Evolutionary conservation across 352 stramenopile species (phyloP), one percentile per base, ranked within the genome.

Genomic region (Peronosclerospora sorghi): DNA sequence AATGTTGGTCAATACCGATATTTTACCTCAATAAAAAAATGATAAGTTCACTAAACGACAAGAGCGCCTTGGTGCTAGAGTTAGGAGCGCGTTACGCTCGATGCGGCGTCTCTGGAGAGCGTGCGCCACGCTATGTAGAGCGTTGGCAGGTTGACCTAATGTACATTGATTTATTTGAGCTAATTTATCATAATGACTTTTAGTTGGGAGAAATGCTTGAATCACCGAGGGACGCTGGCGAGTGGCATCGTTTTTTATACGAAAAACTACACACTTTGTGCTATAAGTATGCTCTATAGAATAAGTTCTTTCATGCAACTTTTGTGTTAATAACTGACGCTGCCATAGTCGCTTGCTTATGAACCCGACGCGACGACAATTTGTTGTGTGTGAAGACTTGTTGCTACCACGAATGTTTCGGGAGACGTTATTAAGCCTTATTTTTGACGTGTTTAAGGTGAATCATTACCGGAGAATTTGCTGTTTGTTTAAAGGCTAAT

Each of bases 381-480:
- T 93, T 43, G 65, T 90, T 13, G 49, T 93, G 21, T 83, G 75
- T 48, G 80, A 93, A 57, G 80, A 93, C 48, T 59, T 90, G 32
- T 42, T 87, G 19, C 49, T 72, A 6, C 67, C 80, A 8, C 66
- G 68, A 21, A 49, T 66, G 23, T 67, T 93, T 14, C 64, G 80
- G 2, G 65, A 87, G 42, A 67, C 68, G 27, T 51, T 93, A 14
- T 58, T 85, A 3, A 56, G 63, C 8, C 62, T 85, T 18, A 48
- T 89, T 17, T 83, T 88, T 34, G 55, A 56, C 5, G 55, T 74
- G 9, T 48, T 91, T 19, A 83, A 87, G 58, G 72, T 78, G 10
- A 14, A 9, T 2, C 2, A n/a, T 19, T 21, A 2, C 10, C 37
- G 9, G 5, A 7, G 23, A 20, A 14, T 20, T 14, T 38, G 8